Conservation (phyloP, 2,329 filamentous ascomycete genomes). For the Sarocladium brachiariae region DNA sequence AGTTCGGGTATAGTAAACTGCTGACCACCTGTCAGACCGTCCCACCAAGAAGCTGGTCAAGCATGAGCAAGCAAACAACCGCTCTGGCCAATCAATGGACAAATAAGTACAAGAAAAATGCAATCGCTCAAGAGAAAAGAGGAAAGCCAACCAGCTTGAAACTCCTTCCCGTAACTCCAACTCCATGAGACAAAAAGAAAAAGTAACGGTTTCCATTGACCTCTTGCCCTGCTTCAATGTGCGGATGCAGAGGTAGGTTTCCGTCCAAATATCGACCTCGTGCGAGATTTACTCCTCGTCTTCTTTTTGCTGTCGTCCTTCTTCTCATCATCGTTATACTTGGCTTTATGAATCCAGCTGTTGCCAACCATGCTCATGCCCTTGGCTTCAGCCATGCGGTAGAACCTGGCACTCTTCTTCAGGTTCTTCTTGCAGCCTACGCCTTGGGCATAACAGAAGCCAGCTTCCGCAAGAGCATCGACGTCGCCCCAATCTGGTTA, state of each 20-base stretch:
- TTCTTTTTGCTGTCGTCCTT: slow-evolving; percentile 44
- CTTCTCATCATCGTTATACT: slow-evolving; percentile 62
- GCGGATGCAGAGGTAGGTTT: slow-evolving; percentile 20
- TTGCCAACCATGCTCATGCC: slow-evolving; percentile 98
- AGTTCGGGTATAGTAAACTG: not conserved
- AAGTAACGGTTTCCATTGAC: not conserved
- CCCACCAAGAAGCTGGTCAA: too few species aligned
- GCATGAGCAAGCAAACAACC: not conserved
- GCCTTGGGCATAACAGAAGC: slow-evolving; percentile 92
- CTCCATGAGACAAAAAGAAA: not conserved
- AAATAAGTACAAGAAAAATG: not conserved
- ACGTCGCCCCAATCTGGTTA: slow-evolving; percentile 80
- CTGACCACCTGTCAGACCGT: not conserved
- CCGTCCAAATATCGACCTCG: slow-evolving; percentile 63
- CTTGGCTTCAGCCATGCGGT: slow-evolving; percentile 82
- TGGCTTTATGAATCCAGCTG: slow-evolving; percentile 97
- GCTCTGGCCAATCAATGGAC: not conserved
- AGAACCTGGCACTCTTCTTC: slow-evolving; percentile 87
- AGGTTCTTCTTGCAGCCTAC: slow-evolving; percentile 93
- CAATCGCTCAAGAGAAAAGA: not conserved
- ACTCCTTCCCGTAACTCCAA: too few species aligned
- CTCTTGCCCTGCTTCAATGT: slow-evolving; percentile 3
- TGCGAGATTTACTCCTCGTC: slow-evolving; percentile 66
- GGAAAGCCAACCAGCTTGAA: too few species aligned
- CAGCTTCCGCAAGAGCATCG: slow-evolving; percentile 88